These are phyloP conservation scores for Paecilomyces formosus DNA, from an alignment of 2,329 filamentous ascomycete genomes.

Conservation along the genomic window DNA sequence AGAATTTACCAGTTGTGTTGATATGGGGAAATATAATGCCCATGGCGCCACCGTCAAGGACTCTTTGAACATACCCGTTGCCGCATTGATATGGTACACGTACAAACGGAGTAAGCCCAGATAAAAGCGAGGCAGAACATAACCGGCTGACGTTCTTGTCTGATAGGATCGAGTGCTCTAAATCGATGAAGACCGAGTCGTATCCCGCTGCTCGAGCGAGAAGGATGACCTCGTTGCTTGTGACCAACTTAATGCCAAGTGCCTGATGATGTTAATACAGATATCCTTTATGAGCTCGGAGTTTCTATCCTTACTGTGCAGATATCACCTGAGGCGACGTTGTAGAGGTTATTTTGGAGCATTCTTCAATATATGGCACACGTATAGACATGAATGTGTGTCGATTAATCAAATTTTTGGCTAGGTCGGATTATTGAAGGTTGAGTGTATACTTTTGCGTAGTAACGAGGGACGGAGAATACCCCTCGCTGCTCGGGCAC, in stretches of 20 bases:
- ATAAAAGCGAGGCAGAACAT: slow-evolving; percentile 17
- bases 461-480: neutral
- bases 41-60: slow-evolving; percentile 24
- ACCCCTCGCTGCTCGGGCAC: neutral
- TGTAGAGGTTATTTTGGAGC: neutral
- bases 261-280: slow-evolving; percentile 3
- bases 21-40: slow-evolving; percentile 24
- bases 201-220: slow-evolving; percentile 28
- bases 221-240: slow-evolving; percentile 21
- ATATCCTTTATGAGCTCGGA: neutral
- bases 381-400: neutral
- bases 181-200: slow-evolving; percentile 33
- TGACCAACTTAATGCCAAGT: slow-evolving; percentile 20
- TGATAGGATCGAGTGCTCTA: slow-evolving; percentile 29
- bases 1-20: slow-evolving; percentile 7
- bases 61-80: slow-evolving; percentile 21
- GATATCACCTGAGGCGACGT: neutral
- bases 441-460: neutral
- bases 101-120: slow-evolving; percentile 21
- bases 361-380: neutral
- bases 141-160: slow-evolving; percentile 22
- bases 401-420: neutral
- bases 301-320: neutral
- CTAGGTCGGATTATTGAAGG: neutral
- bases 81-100: slow-evolving; percentile 25